Base-by-base conservation (phyloP, 495 filamentous ascomycete species). In the Astrocystis sublimbata region DNA sequence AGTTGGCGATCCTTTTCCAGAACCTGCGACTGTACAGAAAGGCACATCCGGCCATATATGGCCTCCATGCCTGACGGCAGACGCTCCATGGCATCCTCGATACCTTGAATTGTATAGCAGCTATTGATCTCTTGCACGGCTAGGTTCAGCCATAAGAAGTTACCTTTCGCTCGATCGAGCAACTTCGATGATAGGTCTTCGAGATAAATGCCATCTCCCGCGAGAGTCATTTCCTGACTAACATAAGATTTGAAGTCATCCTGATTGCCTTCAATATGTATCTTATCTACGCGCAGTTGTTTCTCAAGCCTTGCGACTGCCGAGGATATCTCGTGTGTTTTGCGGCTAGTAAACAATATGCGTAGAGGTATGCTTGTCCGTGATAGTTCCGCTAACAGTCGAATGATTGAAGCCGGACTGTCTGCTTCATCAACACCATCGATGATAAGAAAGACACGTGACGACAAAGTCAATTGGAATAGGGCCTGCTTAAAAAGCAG, bases 31-130 rank as follows among this genome's bases (percentile, higher is more conserved):
- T 66, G 41, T 26, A 79, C 68, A 2, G 71, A 65, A 1, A 50
- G 54, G 2, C 65, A 69, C 72, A 79, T 79, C 4, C 77, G 72
- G 23, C 70, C 30, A 51, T 79, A 80, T 3, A 81, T n/a, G 0
- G 64, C 63, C 26, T 79, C 74, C 77, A 81, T 78, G 1, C 70
- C 79, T 17, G 58, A 38, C 0, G 79, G 79, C 1, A 79, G 42
- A 17, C 78, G 56, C 15, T 75, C 21, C 4, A 81, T 61, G 10
- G 73, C 76, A 7, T 38, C 9, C 19, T 70, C 68, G 26, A 68
- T 58, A 9, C 60, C 72, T 46, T 31, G 74, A 47, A 31, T 64
- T 55, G 8, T 66, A 64, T 62, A 68, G 31, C 28, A 72, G 68
- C 49, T 65, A 65, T 70, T 70, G 0, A 81, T 42, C 51, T 72